These are phyloP conservation scores for Aureobasidium uvarum DNA, from an alignment of 2,329 filamentous ascomycete species.

Conservation along the genomic window DNA sequence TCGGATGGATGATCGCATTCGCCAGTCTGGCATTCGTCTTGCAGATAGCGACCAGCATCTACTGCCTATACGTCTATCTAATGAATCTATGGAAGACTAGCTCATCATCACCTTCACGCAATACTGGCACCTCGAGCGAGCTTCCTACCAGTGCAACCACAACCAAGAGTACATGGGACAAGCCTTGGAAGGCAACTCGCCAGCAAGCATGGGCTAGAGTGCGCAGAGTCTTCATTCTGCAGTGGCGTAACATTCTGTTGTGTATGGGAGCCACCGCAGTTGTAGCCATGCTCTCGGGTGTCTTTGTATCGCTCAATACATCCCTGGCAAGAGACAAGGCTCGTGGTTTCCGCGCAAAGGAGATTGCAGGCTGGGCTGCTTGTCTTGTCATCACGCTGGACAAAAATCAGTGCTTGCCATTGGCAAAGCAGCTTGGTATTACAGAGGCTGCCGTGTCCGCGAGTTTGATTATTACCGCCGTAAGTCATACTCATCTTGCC, in stretches of 20 bases:
- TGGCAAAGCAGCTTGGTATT: slow-evolving; percentile 61
- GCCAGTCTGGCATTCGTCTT: slow-evolving; percentile 35
- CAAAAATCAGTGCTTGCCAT: slow-evolving; percentile 61
- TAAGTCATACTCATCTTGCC: slow-evolving; percentile 45
- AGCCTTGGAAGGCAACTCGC: slow-evolving; percentile 24
- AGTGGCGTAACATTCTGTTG: slow-evolving; percentile 80
- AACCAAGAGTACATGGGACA: slow-evolving; percentile 2
- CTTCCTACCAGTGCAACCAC: slow-evolving; percentile 19
- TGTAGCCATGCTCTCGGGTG: slow-evolving; percentile 76
- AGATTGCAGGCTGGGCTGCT: slow-evolving; percentile 60
- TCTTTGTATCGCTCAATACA: slow-evolving; percentile 74
- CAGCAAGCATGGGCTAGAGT: slow-evolving; percentile 61
- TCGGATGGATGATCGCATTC: slow-evolving; percentile 41
- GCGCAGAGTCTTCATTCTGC: slow-evolving; percentile 69
- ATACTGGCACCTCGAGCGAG: not conserved
- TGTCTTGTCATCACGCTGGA: slow-evolving; percentile 60
- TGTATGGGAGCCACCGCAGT: slow-evolving; percentile 76
- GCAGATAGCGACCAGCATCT: slow-evolving; percentile 37
- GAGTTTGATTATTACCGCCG: slow-evolving; percentile 68
- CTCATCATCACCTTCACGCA: not conserved
- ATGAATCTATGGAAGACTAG: slow-evolving; percentile 29
- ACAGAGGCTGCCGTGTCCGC: slow-evolving; percentile 68
- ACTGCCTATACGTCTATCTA: slow-evolving; percentile 39
- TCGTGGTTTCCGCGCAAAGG: slow-evolving; percentile 42
- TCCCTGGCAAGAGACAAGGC: slow-evolving; percentile 51